Conservation (phyloP, 2,329 filamentous ascomycete species). For the Alternaria rosae region DNA sequence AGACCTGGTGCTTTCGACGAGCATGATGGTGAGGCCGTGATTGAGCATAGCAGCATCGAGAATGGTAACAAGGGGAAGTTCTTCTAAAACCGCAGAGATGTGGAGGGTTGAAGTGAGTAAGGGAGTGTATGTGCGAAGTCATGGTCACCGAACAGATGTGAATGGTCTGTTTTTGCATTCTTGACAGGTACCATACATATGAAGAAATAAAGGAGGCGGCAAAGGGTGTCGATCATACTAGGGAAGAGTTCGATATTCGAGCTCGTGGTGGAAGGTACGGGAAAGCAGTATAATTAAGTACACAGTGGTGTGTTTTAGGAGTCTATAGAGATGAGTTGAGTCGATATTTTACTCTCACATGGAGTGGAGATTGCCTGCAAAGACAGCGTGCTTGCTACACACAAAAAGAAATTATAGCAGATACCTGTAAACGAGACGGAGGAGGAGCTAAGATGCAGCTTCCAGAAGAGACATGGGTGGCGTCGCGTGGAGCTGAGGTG, state of each 20-base stretch:
- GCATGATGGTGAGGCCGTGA: slow-evolving; percentile 34
- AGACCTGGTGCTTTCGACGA: slow-evolving; percentile 28
- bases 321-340: neutral
- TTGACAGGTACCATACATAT: neutral
- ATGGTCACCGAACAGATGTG: neutral
- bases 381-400: neutral
- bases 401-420: neutral
- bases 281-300: neutral
- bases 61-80: slow-evolving; percentile 39
- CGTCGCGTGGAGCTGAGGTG: slow-evolving; percentile 19
- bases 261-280: neutral
- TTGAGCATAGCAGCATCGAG: slow-evolving; percentile 33
- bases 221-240: neutral
- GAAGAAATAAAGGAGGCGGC: neutral
- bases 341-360: neutral
- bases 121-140: neutral
- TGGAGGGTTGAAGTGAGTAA: neutral
- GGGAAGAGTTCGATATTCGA: neutral
- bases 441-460: neutral
- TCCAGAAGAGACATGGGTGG: neutral
- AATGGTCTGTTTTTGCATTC: neutral
- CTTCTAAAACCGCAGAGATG: slow-evolving; percentile 28
- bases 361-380: neutral
- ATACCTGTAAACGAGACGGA: neutral
- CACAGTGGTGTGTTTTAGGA: neutral